A percentile compares a stretch with the other conserved stretches of the same genome.
Conservation (phyloP, 108 stramenopile species). For the Schizochytrium sp. region DNA sequence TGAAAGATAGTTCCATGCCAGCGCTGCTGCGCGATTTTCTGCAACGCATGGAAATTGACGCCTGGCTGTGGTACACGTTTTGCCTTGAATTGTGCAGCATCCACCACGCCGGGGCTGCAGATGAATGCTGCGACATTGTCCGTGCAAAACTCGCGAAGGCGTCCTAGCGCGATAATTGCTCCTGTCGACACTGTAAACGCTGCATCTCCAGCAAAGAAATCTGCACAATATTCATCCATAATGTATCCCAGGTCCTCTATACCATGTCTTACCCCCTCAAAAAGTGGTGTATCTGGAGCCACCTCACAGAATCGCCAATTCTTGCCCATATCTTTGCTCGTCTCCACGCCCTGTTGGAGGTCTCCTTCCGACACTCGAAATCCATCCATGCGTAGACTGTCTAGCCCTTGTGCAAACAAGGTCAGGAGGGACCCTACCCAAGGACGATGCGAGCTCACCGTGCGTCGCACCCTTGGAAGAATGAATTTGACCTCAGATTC, state of each 20-base stretch:
- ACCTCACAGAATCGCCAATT: background rate
- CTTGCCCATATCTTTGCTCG: background rate
- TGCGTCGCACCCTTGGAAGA: background rate
- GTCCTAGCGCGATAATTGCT: background rate
- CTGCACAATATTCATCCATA: background rate
- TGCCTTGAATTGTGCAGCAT: background rate
- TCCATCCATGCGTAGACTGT: background rate
- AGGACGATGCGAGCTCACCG: background rate
- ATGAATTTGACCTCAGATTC: background rate
- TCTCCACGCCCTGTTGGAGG: background rate
- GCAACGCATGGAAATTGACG: slow-evolving; percentile 15
- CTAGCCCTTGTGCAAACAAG: background rate
- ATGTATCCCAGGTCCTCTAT: background rate
- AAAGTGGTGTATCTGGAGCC: background rate
- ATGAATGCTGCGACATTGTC: background rate
- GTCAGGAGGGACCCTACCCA: background rate
- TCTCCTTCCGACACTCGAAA: slow-evolving; percentile 3
- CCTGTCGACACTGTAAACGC: background rate
- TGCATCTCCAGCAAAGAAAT: slow-evolving; percentile 10
- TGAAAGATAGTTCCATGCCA: slow-evolving; percentile 4
- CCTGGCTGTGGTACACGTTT: background rate
- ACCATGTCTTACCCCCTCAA: background rate
- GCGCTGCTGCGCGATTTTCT: background rate
- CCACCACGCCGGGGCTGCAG: background rate
- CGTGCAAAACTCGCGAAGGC: slow-evolving; percentile 14